Conservation (phyloP, 2,329 filamentous ascomycete species). For the Simplicillium sp. region DNA sequence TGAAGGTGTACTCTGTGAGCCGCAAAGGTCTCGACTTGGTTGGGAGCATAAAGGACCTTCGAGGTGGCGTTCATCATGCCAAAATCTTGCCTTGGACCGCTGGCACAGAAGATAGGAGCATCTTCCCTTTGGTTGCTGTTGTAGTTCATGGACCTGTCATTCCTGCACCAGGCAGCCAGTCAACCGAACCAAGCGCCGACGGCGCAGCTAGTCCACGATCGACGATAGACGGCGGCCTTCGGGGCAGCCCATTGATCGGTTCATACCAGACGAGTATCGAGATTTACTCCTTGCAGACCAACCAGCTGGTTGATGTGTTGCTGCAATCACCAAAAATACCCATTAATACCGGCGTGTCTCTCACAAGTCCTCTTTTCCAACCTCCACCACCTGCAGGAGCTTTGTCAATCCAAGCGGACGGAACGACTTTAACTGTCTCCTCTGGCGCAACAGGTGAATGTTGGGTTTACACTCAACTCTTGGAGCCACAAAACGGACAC, state of each 20-base stretch:
- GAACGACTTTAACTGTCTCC: slow-evolving; percentile 61
- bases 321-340: slow-evolving; percentile 58
- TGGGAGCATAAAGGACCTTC: slow-evolving; percentile 64
- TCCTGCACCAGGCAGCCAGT: slow-evolving; percentile 18
- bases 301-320: slow-evolving; percentile 60
- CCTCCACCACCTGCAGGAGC: slow-evolving; percentile 63
- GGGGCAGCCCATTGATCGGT: slow-evolving; percentile 32
- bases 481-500: slow-evolving; percentile 29
- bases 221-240: slow-evolving; percentile 23
- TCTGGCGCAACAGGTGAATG: slow-evolving; percentile 82
- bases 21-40: slow-evolving; percentile 63
- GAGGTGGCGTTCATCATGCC: slow-evolving; percentile 70
- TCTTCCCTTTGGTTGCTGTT: slow-evolving; percentile 68
- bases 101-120: slow-evolving; percentile 39
- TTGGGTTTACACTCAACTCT: slow-evolving; percentile 58
- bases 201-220: slow-evolving; percentile 29
- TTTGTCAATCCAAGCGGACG: slow-evolving; percentile 63
- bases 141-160: slow-evolving; percentile 69
- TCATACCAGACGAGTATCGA: slow-evolving; percentile 83
- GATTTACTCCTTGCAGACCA: slow-evolving; percentile 75
- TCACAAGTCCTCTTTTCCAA: slow-evolving; percentile 54
- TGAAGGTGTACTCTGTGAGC: slow-evolving; percentile 67
- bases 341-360: slow-evolving; percentile 42
- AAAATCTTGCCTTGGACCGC: slow-evolving; percentile 69
- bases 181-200: too few species aligned